Conservation (phyloP, 1,284 basidiomycete species). For the Moniliella sp. region DNA sequence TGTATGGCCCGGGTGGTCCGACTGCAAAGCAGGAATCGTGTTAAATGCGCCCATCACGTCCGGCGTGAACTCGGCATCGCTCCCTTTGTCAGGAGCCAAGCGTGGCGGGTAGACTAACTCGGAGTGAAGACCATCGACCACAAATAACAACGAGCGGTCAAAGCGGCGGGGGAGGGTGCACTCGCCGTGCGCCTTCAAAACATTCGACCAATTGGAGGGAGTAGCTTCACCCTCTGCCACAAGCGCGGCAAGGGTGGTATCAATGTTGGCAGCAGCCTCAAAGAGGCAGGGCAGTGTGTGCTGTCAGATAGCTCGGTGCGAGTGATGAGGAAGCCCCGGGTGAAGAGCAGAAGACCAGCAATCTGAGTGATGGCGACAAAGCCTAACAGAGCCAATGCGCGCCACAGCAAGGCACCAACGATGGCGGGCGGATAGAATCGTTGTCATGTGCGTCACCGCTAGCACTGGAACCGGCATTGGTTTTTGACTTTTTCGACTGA, state of each 20-base stretch:
- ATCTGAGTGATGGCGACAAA: slow-evolving; percentile 10
- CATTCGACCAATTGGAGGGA: slow-evolving; percentile 8
- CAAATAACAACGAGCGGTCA: slow-evolving; percentile 50
- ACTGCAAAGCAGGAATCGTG: slow-evolving; percentile 4
- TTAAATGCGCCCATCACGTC: slow-evolving; percentile 54
- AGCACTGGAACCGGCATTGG: too few species aligned
- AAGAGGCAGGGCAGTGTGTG: slow-evolving; percentile 4
- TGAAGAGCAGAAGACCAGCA: slow-evolving; percentile 18
- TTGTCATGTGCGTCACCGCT: too few species aligned
- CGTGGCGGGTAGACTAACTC: slow-evolving; percentile 58
- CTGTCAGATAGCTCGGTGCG: slow-evolving; percentile 11
- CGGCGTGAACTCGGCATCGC: slow-evolving; percentile 50
- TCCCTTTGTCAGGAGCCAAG: not conserved
- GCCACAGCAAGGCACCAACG: too few species aligned
- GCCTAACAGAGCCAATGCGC: too few species aligned
- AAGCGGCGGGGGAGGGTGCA: slow-evolving; percentile 15
- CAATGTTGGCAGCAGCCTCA: slow-evolving; percentile 1
- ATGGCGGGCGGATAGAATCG: too few species aligned
- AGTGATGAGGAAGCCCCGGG: slow-evolving; percentile 25
- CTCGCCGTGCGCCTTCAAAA: slow-evolving; percentile 9
- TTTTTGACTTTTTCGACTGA: too few species aligned
- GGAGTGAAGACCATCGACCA: slow-evolving; percentile 80
- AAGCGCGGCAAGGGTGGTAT: not conserved
- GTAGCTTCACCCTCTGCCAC: not conserved
- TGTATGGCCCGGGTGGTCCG: slow-evolving; percentile 46